Conservation (phyloP, 129 eudicot species). For the Ambrosia artemisiifolia region DNA sequence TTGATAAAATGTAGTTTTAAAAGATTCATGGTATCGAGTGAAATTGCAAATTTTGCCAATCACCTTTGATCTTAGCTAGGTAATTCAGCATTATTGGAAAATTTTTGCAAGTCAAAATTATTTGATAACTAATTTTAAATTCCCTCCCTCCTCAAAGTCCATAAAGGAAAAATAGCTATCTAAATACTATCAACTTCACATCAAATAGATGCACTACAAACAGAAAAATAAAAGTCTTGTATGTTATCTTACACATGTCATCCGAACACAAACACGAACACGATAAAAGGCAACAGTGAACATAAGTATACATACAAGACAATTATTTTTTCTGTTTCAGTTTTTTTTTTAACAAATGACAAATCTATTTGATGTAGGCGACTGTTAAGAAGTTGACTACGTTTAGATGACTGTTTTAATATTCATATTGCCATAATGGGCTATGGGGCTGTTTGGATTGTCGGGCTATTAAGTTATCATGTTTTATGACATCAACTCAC, state of each 20-base stretch:
- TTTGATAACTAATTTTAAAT: too few relatives aligned
- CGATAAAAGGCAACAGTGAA: slow-evolving; percentile 56
- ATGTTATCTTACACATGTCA: slow-evolving; percentile 72
- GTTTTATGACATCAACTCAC: too few relatives aligned
- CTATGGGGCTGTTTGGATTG: too few relatives aligned
- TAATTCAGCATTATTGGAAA: too few relatives aligned
- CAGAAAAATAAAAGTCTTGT: slow-evolving; percentile 62
- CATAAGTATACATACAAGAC: slow-evolving; percentile 65
- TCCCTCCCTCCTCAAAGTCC: too few relatives aligned
- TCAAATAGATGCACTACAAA: slow-evolving; percentile 79
- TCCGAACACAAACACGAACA: slow-evolving; percentile 49
- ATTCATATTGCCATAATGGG: background rate
- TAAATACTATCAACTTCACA: slow-evolving; percentile 66
- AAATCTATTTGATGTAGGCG: slow-evolving; percentile 78
- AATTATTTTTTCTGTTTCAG: slow-evolving; percentile 57
- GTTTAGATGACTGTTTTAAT: slow-evolving; percentile 42
- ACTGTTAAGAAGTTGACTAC: slow-evolving; percentile 53
- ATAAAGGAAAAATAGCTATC: slow-evolving; percentile 19
- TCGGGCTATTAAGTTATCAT: too few relatives aligned
- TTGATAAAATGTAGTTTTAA: too few relatives aligned
- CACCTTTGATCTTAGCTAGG: too few relatives aligned
- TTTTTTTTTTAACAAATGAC: slow-evolving; percentile 22
- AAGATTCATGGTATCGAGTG: too few relatives aligned
- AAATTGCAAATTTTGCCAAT: too few relatives aligned
- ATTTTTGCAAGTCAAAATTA: background rate